phyloP scores from a whole-genome alignment of 108 stramenopile genomes.

The Skeletonema menzelii region DNA sequence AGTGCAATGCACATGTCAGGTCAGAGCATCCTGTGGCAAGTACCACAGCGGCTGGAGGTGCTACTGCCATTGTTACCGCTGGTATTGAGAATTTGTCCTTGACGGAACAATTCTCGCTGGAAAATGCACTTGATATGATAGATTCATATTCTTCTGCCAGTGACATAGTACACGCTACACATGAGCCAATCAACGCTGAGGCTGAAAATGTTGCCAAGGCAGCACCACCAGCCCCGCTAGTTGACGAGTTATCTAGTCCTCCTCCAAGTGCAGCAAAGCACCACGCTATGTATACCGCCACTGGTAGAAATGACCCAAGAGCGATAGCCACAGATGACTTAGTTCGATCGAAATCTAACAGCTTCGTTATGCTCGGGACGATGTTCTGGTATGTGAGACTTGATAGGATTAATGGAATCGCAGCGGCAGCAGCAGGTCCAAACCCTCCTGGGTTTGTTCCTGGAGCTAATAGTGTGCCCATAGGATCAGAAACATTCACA shows the following conservation, averaged over 20 bases:
- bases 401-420: slow-evolving; percentile 61
- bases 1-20: slow-evolving; percentile 35
- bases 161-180: slow-evolving; percentile 57
- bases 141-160: slow-evolving; percentile 65
- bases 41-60: slow-evolving; percentile 26
- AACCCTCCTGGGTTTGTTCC: slow-evolving; percentile 31
- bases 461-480: slow-evolving; percentile 38
- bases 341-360: slow-evolving; percentile 65
- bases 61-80: slow-evolving; percentile 22
- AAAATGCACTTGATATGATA: slow-evolving; percentile 18
- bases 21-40: slow-evolving; percentile 19
- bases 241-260: slow-evolving; percentile 41
- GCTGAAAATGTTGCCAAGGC: slow-evolving; percentile 61
- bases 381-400: slow-evolving; percentile 76
- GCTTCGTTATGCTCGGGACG: slow-evolving; percentile 69
- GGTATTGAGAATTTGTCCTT: slow-evolving; percentile 29
- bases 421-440: slow-evolving; percentile 16
- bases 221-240: slow-evolving; percentile 29
- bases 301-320: slow-evolving; percentile 65
- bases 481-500: slow-evolving; percentile 53
- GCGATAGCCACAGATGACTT: slow-evolving; percentile 54
- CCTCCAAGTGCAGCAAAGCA: slow-evolving; percentile 63
- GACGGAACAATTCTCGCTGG: slow-evolving; percentile 3
- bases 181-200: slow-evolving; percentile 58
- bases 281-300: slow-evolving; percentile 74